Evolutionary conservation across 768 basidiomycete species (phyloP).

Genomic region (Udeniomyces megalosporus): DNA sequence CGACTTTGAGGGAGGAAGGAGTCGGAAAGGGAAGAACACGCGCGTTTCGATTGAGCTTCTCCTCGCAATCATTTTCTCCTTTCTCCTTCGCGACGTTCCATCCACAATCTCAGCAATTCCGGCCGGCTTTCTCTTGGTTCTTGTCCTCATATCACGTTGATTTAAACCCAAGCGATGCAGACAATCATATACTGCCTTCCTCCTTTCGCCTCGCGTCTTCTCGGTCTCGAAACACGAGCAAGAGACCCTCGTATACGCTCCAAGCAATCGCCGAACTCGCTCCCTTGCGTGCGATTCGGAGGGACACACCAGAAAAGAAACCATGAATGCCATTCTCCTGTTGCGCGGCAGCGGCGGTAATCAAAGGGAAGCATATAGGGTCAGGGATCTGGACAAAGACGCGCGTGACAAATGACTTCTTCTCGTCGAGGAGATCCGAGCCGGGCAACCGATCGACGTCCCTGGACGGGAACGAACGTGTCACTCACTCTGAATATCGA

Average conservation of each 20-base stretch:
- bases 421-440: too few relatives aligned
- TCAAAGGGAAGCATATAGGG: not conserved
- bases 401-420: too few relatives aligned
- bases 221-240: constrained; percentile 5
- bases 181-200: not conserved
- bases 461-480: not conserved
- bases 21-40: too few relatives aligned
- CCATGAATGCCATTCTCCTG: constrained; percentile 66
- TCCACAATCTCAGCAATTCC: too few relatives aligned
- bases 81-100: too few relatives aligned
- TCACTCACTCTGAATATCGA: constrained; percentile 53
- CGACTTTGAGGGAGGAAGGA: too few relatives aligned
- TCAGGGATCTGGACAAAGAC: not conserved
- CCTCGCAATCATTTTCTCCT: too few relatives aligned
- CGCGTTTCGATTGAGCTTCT: too few relatives aligned
- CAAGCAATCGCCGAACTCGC: constrained; percentile 79
- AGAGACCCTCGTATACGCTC: constrained; percentile 57
- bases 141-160: too few relatives aligned
- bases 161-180: too few relatives aligned
- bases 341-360: not conserved
- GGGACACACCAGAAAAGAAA: constrained; percentile 70
- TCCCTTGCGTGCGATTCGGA: constrained; percentile 72
- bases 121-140: too few relatives aligned
- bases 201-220: not conserved
- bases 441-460: too few relatives aligned